phyloP scores from a whole-genome alignment of 2,329 filamentous ascomycete genomes.

The Aspergillus fumigatiaffinis region DNA sequence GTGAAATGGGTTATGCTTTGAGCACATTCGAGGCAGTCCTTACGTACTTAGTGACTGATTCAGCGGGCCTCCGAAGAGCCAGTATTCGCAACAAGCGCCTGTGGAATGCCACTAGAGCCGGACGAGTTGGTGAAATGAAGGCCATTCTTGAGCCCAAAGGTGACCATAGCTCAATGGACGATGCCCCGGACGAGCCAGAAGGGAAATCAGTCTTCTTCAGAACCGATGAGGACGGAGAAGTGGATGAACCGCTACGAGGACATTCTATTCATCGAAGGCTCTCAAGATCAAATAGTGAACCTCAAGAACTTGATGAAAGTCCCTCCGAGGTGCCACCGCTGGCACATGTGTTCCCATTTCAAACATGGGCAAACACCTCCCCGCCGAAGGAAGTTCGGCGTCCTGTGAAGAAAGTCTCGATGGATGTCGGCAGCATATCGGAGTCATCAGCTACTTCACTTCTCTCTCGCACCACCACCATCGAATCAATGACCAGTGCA shows the following conservation, averaged over 20 bases:
- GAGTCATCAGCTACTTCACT: constrained; percentile 81
- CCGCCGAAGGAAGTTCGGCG: constrained; percentile 44
- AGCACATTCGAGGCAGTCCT: constrained; percentile 95
- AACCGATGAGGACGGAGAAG: constrained; percentile 32
- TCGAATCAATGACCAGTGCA: constrained; percentile 67
- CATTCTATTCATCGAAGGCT: constrained; percentile 20
- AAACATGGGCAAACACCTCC: constrained; percentile 53
- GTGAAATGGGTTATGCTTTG: constrained; percentile 91
- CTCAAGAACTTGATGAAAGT: constrained; percentile 12
- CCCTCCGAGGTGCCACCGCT: constrained; percentile 44
- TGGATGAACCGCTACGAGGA: constrained; percentile 18
- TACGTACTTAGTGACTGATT: constrained; percentile 80
- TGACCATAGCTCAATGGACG: constrained; percentile 38
- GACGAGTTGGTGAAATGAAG: constrained; percentile 69
- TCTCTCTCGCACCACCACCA: constrained; percentile 72
- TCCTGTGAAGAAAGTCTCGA: constrained; percentile 73
- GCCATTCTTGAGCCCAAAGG: constrained; percentile 72
- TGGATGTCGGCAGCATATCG: constrained; percentile 86
- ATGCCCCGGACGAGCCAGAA: constrained; percentile 39
- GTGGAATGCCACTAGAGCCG: constrained; percentile 81
- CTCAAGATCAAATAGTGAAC: constrained; percentile 16
- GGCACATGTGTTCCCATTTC: constrained; percentile 88
- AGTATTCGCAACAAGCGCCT: constrained; percentile 80
- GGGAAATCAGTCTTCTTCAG: constrained; percentile 28
- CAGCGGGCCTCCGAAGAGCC: constrained; percentile 73